Base-by-base conservation (phyloP, 108 stramenopile genomes). In the Pinguiococcus pyrenoidosus region DNA sequence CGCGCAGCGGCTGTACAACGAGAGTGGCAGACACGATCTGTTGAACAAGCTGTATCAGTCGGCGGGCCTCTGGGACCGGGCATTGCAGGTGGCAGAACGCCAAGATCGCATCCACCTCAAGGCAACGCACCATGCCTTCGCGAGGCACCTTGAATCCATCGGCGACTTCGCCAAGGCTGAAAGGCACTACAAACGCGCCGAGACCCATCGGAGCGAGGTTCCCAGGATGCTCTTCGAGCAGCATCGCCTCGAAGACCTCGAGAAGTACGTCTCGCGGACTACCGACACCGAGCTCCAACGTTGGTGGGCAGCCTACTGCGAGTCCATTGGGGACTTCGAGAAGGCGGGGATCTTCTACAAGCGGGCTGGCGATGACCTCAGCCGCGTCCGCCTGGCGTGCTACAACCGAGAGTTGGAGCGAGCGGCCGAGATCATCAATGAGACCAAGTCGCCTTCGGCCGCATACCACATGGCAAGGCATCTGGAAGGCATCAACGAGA, bases 391-490 rank as follows among this genome's bases (percentile, higher is more conserved):
- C 4, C 52, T 82, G 30, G 39, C 54, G 10, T 79, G 78, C 51
- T 44, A 52, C 26, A 5, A 49, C 22, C 39, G 54, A 4, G 35
- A 64, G 20, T 32, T 58, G 32, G 8, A 47, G 1, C 32, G 34
- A 18, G 81, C 81, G 18, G 29, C 40, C 0, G 54, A 44, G 3
- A 55, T 78, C 37, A 74, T 79, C n/a, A 37, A 54, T 22, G 61
- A 78, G 14, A 44, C 66, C 13, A 41, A 56, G 17, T 66, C 72
- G 23, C 49, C 26, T 0, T 72, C 77, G 8, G 72, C 75, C 1
- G 72, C 78, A 0, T 74, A 76, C 48, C 69, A 78, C 45, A 71
- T 82, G 21, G 78, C 81, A 12, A 40, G 71, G 1, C 76, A 77
- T 20, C 36, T 57, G 17, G 74, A 75, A 42, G 36, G 18, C n/a